These are phyloP conservation scores for Monosporascus sp. DNA, from an alignment of 2,329 filamentous ascomycete genomes.

Conservation along the genomic window DNA sequence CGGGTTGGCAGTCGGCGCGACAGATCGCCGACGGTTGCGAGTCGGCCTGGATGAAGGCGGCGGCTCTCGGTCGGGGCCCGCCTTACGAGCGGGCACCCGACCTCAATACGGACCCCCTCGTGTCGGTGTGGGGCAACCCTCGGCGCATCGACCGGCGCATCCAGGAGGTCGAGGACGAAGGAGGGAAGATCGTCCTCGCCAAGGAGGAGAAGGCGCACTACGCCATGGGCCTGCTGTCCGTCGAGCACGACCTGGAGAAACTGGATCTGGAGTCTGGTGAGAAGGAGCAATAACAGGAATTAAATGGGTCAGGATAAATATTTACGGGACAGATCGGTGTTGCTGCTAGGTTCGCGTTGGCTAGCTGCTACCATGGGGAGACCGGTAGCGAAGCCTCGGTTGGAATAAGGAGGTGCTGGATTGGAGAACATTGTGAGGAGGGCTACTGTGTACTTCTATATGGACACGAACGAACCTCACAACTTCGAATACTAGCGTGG, in stretches of 20 bases:
- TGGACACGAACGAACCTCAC: not conserved
- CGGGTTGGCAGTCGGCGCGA: conserved; percentile 80
- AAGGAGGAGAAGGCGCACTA: conserved; percentile 63
- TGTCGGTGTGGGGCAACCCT: conserved; percentile 43
- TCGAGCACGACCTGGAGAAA: conserved; percentile 70
- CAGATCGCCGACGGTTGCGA: conserved; percentile 84
- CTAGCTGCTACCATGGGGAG: too few species aligned
- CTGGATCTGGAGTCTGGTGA: conserved; percentile 49
- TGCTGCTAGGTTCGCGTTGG: too few species aligned
- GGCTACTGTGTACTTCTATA: not conserved
- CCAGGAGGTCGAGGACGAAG: conserved; percentile 38
- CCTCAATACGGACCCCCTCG: conserved; percentile 27
- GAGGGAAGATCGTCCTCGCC: conserved; percentile 51
- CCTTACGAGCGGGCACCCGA: conserved; percentile 56
- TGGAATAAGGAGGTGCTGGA: too few species aligned
- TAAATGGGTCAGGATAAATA: too few species aligned
- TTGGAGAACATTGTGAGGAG: not conserved
- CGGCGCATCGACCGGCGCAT: conserved; percentile 49
- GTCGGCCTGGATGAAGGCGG: conserved; percentile 73
- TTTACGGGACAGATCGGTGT: not conserved
- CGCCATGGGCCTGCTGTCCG: conserved; percentile 71
- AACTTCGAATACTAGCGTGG: not conserved
- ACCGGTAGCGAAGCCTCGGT: too few species aligned
- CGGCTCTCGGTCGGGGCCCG: conserved; percentile 68
- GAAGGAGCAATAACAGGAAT: conserved; percentile 5